Evolutionary conservation across 2,329 filamentous ascomycete species (phyloP), one percentile per base, ranked within the genome.

Genomic region (Fusarium agapanthi): DNA sequence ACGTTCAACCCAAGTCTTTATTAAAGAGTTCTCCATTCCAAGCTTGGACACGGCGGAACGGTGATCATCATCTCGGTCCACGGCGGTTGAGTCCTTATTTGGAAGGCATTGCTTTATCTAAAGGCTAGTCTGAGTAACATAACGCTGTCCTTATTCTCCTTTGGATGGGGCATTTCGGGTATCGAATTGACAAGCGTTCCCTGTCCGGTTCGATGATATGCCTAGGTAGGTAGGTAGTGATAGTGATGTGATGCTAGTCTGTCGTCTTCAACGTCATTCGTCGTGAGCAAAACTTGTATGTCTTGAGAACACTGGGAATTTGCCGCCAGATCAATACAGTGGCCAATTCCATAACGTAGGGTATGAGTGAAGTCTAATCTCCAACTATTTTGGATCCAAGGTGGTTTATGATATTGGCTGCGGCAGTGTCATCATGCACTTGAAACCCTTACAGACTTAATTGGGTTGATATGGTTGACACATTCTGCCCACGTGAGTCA

Each of bases 41-140:
- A 55, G 56, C 69, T 73, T 58, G 38, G 54, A 58, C 66, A 67
- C 61, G 61, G 51, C 72, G 53, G 54, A 48, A 67, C 61, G 69
- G 43, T 54, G 65, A 73, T 73, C 72, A 20, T 71, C 41, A 75
- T 73, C 65, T 73, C 65, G 50, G 66, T 34, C 55, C 53, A 69
- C 30, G 45, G 71, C 61, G 61, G 48, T 67, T 40, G 44, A 50
- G 59, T 38, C 54, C 37, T 60, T 60, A 51, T 57, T 60, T 20
- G 61, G 53, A 32, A 63, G 47, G 44, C 54, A 37, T 67, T 70
- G 48, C 54, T 61, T 66, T 47, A 26, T 71, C 45, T 41, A 24
- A 41, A 41, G 26, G 16, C 47, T 61, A 20, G n/a, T 41, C 35
- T 41, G 43, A 60, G 64, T 51, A 59, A 35, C 44, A 40, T 30